Base-by-base conservation (phyloP, 129 eudicot genomes). In the Kitagawia praeruptora region DNA sequence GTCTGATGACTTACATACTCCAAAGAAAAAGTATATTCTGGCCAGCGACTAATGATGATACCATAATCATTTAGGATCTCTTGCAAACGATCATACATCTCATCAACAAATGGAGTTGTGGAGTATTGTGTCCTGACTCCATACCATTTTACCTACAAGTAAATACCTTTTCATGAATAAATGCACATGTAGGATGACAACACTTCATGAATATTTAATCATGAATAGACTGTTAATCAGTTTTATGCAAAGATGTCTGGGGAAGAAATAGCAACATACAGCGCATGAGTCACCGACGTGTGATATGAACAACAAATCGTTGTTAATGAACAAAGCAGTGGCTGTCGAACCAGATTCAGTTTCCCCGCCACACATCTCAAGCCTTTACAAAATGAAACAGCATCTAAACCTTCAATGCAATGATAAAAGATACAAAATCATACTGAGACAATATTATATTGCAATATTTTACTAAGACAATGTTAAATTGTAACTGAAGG, bases 331-430 rank as follows among this genome's bases (percentile, higher is more conserved):
- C 81, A 92, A 61, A 79, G 88, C 89, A 37, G 99, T 95, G 53
- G 97, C 99, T 18, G 99, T 95, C 15, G 99, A 75, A 79, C 99
- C 99, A 86, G 99, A 95, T 80, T 92, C 97, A 49, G 76, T 91
- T 39, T 84, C 97, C 87, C 84, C 86, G 79, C 79, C 89, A 56
- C 63, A 89, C 80, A n/a, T 77, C 78, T 90, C 97, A 85, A 90
- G 96, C 97, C 99, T 95, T 87, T 81, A 89, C 86, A 88, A 92
- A 88, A 92, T 87, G 83, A 92, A 92, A 90, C 91, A 90, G 87
- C 94, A 81, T 85, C 91, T 85, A 87, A 90, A 88, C 91, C 92
- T 89, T 86, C 89, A 89, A 91, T 48, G 88, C 84, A 89, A 84
- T 89, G 77, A 87, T 87, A 85, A 83, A 83, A 76, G 76, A 91